These are phyloP conservation scores for Trypanosomatidae sp. DNA, from an alignment of 208 protist genomes.

Conservation along the genomic window DNA sequence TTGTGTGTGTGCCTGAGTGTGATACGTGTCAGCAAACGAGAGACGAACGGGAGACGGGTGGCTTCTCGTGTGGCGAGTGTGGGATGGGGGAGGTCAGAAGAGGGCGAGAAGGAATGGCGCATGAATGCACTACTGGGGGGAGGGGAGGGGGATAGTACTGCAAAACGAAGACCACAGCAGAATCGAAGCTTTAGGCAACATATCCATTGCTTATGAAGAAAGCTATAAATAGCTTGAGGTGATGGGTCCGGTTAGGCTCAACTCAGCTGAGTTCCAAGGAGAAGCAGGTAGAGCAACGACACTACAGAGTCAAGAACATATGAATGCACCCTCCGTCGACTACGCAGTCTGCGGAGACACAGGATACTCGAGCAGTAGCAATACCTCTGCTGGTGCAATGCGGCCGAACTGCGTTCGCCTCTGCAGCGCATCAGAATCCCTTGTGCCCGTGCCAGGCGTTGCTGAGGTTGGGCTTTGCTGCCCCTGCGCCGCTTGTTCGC, in stretches of 20 bases:
- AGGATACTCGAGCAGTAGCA: constrained; percentile 28
- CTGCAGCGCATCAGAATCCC: background rate
- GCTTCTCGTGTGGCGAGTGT: background rate
- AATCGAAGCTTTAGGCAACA: background rate
- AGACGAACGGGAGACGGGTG: background rate
- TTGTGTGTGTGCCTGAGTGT: background rate
- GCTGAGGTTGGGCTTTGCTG: background rate
- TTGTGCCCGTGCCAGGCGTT: background rate
- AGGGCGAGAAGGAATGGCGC: background rate
- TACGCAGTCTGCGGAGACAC: constrained; percentile 9
- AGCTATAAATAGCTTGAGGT: background rate
- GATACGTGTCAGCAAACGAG: background rate
- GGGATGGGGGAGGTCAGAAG: background rate
- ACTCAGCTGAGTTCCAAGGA: background rate
- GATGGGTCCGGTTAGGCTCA: background rate
- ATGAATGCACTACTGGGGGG: background rate
- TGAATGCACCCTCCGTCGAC: background rate
- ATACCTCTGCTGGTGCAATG: constrained; percentile 21
- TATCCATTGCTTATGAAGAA: background rate
- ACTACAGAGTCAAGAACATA: background rate
- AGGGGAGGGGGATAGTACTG: background rate
- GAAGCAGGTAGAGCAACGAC: background rate
- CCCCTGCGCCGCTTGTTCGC: constrained; percentile 10
- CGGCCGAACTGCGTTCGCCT: constrained; percentile 22
- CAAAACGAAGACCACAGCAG: background rate